Evolutionary conservation across 495 filamentous ascomycete genomes (phyloP).

Genomic region (Aspergillus ostianus): DNA sequence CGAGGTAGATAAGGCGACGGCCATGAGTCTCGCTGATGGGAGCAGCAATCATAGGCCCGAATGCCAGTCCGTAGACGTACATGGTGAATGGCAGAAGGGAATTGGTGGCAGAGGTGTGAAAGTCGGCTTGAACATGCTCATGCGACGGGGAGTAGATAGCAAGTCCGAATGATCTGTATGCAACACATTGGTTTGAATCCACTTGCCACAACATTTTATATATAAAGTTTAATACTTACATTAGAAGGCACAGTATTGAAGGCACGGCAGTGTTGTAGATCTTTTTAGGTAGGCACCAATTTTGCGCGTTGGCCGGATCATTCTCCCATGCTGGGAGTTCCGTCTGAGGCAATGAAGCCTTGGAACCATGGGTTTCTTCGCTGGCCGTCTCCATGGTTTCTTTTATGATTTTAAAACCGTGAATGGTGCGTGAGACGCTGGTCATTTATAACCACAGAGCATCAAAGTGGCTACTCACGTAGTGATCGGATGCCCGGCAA

Average conservation of each 20-base stretch:
- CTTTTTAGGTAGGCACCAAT: conserved; percentile 25
- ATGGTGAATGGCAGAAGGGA: conserved; percentile 54
- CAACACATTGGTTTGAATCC: no score
- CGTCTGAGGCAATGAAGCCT: no score
- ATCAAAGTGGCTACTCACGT: no score
- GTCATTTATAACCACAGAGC: no score
- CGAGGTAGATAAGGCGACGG: conserved; percentile 53
- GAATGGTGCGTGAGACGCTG: no score
- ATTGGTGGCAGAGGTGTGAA: conserved; percentile 47
- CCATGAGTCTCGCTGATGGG: conserved; percentile 62
- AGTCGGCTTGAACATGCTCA: conserved; percentile 40
- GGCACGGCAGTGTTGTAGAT: conserved; percentile 10
- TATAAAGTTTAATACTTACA: conserved; percentile 11
- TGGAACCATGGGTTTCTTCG: no score
- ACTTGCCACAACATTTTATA: background rate
- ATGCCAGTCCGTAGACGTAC: conserved; percentile 56
- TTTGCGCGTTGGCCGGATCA: conserved; percentile 26
- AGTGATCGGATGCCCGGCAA: no score
- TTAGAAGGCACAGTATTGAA: conserved; percentile 10
- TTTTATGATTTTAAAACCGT: no score
- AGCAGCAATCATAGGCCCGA: conserved; percentile 58
- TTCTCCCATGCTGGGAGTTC: conserved; percentile 18
- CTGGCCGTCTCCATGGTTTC: no score
- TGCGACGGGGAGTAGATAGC: conserved; percentile 53
- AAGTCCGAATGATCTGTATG: conserved; percentile 47